Base-by-base conservation (phyloP, 345 rosid genomes). In the Gossypium arboreum region DNA sequence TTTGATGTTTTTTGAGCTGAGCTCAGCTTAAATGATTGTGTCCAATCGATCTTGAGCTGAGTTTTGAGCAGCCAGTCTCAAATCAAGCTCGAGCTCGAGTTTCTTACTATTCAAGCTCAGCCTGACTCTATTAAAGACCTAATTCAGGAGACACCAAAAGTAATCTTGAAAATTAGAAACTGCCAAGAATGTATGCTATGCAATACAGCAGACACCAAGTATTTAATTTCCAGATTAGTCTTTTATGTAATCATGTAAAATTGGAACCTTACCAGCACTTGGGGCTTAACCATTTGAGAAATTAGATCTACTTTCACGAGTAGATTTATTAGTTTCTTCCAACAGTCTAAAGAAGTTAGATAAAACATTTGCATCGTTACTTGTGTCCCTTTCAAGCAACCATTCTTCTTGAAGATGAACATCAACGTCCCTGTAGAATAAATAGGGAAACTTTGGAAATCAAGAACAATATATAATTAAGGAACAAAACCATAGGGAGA, bases 321-420 rank as follows among this genome's bases (percentile, higher is more conserved):
- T n/a, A 63, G 13, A 34, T 77, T 64, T 73, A 15, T 62, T 77
- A 24, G 72, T 74, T 74, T 79, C 78, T 80, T 79, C 81, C 82
- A 85, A 74, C 74, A 72, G 73, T 65, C 80, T 76, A 72, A 86
- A 59, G 55, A 91, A 83, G 80, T 83, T 75, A 50, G 93, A 85
- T 11, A 92, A 63, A 74, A 76, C 81, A 57, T 64, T 54, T 72
- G 91, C 84, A 84, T 90, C 98, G 60, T 88, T 85, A 80, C 85
- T 20, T 51, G 82, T 48, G 29, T 91, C 88, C 83, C 97, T 88
- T 73, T 87, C 85, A 72, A 77, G 81, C 71, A 94, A 81, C 95
- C 92, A 91, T 70, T 92, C 91, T 75, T 91, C 95, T 82, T 86
- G 83, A 81, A 94, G 89, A 73, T 77, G 79, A 79, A 94, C 87